Percentiles rank a stretch among this genome's conserved stretches.
phyloP scores from a whole-genome alignment of 2,329 filamentous ascomycete genomes.

The Exserohilum turcica region DNA sequence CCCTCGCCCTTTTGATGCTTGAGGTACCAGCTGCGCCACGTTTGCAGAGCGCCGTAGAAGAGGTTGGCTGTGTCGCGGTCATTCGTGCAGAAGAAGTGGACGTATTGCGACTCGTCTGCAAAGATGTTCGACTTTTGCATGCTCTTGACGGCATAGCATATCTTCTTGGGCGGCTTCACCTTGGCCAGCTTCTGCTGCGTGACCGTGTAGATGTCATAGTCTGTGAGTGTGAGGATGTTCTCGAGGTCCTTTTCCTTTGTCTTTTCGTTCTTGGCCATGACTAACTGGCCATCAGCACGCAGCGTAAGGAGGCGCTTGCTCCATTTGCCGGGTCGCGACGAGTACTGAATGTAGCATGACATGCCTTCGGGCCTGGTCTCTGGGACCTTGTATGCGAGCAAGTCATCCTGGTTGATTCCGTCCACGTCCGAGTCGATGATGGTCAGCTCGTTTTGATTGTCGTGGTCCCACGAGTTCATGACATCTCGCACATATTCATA shows the following conservation, averaged over 20 bases:
- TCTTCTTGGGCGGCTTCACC: slow-evolving; percentile 81
- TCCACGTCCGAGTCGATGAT: slow-evolving; percentile 65
- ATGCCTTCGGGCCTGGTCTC: slow-evolving; percentile 67
- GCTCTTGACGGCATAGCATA: slow-evolving; percentile 87
- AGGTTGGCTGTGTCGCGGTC: slow-evolving; percentile 68
- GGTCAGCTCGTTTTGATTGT: slow-evolving; percentile 75
- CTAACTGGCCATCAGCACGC: slow-evolving; percentile 71
- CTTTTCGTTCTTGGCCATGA: slow-evolving; percentile 72
- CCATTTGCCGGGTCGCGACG: slow-evolving; percentile 83
- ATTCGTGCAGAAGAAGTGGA: slow-evolving; percentile 88
- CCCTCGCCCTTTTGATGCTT: slow-evolving; percentile 70
- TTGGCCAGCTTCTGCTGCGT: slow-evolving; percentile 70
- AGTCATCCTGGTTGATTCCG: slow-evolving; percentile 60
- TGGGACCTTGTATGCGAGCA: slow-evolving; percentile 70
- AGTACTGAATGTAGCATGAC: slow-evolving; percentile 77
- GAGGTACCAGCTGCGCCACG: slow-evolving; percentile 91
- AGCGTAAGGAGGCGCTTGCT: slow-evolving; percentile 81
- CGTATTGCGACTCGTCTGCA: slow-evolving; percentile 79
- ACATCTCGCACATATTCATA: slow-evolving; percentile 88
- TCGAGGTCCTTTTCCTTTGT: slow-evolving; percentile 63
- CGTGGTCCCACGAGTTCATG: slow-evolving; percentile 89
- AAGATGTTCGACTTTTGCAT: slow-evolving; percentile 89
- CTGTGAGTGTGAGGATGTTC: slow-evolving; percentile 81
- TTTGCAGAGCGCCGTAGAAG: slow-evolving; percentile 74
- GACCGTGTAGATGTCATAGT: slow-evolving; percentile 89